Evolutionary conservation across 179 eudicot genomes (phyloP).

Genomic region (Camellia oleifera): DNA sequence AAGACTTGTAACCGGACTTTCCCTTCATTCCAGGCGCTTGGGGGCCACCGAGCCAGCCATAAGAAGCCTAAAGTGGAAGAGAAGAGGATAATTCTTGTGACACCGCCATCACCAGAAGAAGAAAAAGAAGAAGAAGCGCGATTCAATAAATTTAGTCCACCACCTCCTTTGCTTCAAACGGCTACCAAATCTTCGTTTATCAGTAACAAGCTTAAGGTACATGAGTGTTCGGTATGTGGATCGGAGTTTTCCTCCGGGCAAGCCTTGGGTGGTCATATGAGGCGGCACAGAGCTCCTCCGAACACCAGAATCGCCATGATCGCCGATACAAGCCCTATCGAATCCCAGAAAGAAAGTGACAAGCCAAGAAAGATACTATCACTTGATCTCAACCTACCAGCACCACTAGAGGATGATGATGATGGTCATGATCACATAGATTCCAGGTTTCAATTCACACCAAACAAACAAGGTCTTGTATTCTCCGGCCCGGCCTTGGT

Average conservation of each 20-base stretch:
- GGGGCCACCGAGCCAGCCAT: slow-evolving; percentile 83
- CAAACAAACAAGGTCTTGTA: slow-evolving; percentile 21
- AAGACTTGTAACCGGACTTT: slow-evolving; percentile 62
- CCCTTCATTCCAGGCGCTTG: slow-evolving; percentile 72
- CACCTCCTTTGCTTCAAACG: too few species aligned
- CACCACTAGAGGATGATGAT: slow-evolving; percentile 34
- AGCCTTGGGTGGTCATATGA: slow-evolving; percentile 83
- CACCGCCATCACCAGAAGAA: background rate
- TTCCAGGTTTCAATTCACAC: slow-evolving; percentile 9
- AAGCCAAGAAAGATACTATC: slow-evolving; percentile 46
- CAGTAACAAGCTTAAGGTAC: slow-evolving; percentile 32
- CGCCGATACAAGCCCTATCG: background rate
- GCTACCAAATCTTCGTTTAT: background rate
- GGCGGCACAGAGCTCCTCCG: slow-evolving; percentile 45
- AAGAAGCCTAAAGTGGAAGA: slow-evolving; percentile 41
- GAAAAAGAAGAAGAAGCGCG: slow-evolving; percentile 11
- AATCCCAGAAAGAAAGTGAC: slow-evolving; percentile 6
- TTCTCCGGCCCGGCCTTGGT: slow-evolving; percentile 38
- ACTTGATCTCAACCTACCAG: slow-evolving; percentile 46
- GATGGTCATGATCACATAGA: slow-evolving; percentile 18
- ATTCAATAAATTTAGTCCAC: too few species aligned
- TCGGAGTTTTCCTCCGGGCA: slow-evolving; percentile 76
- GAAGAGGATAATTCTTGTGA: background rate
- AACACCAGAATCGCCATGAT: background rate
- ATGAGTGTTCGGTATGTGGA: slow-evolving; percentile 78